Percentiles rank a stretch among this genome's conserved stretches.
phyloP scores from a whole-genome alignment of 2,329 filamentous ascomycete species.

The Ascomycota sp. region DNA sequence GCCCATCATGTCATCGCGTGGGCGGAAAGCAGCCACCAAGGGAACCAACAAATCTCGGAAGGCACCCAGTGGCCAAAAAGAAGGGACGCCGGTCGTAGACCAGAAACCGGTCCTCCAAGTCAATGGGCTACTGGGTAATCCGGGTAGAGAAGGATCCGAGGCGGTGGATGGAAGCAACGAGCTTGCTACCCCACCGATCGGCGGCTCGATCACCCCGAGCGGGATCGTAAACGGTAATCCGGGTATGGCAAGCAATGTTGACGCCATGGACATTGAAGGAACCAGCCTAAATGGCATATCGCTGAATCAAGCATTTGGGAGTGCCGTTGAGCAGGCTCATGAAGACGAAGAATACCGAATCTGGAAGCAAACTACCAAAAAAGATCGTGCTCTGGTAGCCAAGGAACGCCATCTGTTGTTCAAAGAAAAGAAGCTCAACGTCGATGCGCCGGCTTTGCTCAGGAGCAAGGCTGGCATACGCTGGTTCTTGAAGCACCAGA shows the following conservation, averaged over 20 bases:
- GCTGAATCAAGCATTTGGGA: conserved; percentile 40
- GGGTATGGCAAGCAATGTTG: conserved; percentile 51
- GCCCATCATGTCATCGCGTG: conserved; percentile 93
- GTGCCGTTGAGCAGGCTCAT: conserved; percentile 54
- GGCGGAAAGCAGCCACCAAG: conserved; percentile 63
- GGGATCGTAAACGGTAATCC: conserved; percentile 46
- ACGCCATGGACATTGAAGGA: conserved; percentile 75
- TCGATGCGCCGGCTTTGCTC: conserved; percentile 71
- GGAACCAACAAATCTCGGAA: conserved; percentile 62
- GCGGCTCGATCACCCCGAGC: conserved; percentile 53
- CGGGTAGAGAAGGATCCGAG: conserved; percentile 54
- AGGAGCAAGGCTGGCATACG: conserved; percentile 78
- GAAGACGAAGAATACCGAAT: conserved; percentile 92
- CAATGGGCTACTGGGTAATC: conserved; percentile 38
- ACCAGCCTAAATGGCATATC: conserved; percentile 47
- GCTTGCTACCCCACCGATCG: conserved; percentile 60
- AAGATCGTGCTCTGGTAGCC: conserved; percentile 69
- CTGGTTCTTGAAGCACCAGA: conserved; percentile 62
- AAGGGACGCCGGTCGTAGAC: conserved; percentile 59
- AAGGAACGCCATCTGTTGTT: conserved; percentile 77
- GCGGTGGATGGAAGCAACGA: conserved; percentile 63
- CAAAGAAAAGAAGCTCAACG: conserved; percentile 62
- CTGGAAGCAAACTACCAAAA: conserved; percentile 98
- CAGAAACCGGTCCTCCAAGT: conserved; percentile 53
- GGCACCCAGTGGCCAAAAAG: conserved; percentile 49